Percentiles rank a stretch among this genome's conserved stretches.
phyloP scores from a whole-genome alignment of 768 basidiomycete genomes.

The Suillus alpinus region DNA sequence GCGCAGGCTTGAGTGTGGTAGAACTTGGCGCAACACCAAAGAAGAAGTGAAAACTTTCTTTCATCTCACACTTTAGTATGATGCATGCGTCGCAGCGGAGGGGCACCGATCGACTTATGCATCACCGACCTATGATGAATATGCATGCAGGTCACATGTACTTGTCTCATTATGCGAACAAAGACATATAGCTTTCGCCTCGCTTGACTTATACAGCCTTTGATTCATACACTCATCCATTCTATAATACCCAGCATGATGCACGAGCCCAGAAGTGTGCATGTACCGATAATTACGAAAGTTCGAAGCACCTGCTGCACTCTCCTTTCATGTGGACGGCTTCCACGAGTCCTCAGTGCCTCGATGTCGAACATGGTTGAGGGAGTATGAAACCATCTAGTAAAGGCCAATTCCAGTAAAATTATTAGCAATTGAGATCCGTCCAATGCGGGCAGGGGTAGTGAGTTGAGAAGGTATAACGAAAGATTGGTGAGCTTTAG shows the following conservation, averaged over 20 bases:
- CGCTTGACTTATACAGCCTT: slow-evolving; percentile 2
- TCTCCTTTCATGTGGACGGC: slow-evolving; percentile 8
- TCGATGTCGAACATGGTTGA: slow-evolving; percentile 20
- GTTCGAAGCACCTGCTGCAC: slow-evolving; percentile 14
- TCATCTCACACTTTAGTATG: slow-evolving; percentile 2
- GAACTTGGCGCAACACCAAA: slow-evolving; percentile 69
- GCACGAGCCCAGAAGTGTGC: slow-evolving; percentile 20
- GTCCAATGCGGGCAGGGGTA: slow-evolving; percentile 72
- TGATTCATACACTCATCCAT: slow-evolving; percentile 18
- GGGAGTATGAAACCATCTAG: neutral
- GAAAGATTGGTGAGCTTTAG: slow-evolving; percentile 67
- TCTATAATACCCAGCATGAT: slow-evolving; percentile 17
- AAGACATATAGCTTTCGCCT: neutral
- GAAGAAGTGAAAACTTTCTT: slow-evolving; percentile 58
- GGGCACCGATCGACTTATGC: neutral
- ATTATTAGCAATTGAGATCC: slow-evolving; percentile 56
- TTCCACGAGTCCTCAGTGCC: slow-evolving; percentile 7
- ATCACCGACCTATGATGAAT: slow-evolving; percentile 4
- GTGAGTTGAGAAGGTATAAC: slow-evolving; percentile 77
- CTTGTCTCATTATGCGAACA: slow-evolving; percentile 1
- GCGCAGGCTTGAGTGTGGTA: slow-evolving; percentile 63
- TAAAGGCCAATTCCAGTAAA: slow-evolving; percentile 23
- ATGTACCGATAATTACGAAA: slow-evolving; percentile 18
- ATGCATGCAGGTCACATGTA: slow-evolving; percentile 1
- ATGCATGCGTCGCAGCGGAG: neutral